Conservation (phyloP, 306 rosid species). For the Lathyrus aphaca region DNA sequence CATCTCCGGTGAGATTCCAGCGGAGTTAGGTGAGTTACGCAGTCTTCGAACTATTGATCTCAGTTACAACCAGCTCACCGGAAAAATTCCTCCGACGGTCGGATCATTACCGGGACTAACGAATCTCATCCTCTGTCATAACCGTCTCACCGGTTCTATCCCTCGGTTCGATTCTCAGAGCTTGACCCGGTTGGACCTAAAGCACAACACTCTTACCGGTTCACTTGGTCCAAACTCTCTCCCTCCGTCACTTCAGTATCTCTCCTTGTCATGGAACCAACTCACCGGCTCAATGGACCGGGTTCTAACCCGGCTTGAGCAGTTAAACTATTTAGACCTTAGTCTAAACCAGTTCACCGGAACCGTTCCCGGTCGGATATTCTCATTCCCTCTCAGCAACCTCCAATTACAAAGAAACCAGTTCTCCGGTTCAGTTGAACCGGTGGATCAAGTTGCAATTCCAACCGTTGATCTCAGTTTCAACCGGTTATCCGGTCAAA, state of each 20-base stretch:
- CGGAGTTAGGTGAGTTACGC: constrained; percentile 54
- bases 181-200: constrained; percentile 78
- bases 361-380: constrained; percentile 65
- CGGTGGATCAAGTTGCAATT: constrained; percentile 64
- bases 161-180: constrained; percentile 70
- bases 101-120: constrained; percentile 69
- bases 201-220: constrained; percentile 83
- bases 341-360: constrained; percentile 85
- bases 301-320: constrained; percentile 60
- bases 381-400: constrained; percentile 69
- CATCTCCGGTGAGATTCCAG: constrained; percentile 82
- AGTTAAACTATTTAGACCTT: constrained; percentile 75
- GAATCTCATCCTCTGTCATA: constrained; percentile 85
- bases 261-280: constrained; percentile 82
- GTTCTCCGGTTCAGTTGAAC: constrained; percentile 66
- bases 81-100: constrained; percentile 67
- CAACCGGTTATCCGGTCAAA: constrained; percentile 71
- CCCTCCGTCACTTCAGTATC: constrained; percentile 79
- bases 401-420: constrained; percentile 78
- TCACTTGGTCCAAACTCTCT: constrained; percentile 60
- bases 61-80: constrained; percentile 81
- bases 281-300: constrained; percentile 70
- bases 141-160: constrained; percentile 69
- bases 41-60: constrained; percentile 75
- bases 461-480: constrained; percentile 85